Evolutionary conservation across 345 rosid species (phyloP).

Genomic region (Gossypium bickii): DNA sequence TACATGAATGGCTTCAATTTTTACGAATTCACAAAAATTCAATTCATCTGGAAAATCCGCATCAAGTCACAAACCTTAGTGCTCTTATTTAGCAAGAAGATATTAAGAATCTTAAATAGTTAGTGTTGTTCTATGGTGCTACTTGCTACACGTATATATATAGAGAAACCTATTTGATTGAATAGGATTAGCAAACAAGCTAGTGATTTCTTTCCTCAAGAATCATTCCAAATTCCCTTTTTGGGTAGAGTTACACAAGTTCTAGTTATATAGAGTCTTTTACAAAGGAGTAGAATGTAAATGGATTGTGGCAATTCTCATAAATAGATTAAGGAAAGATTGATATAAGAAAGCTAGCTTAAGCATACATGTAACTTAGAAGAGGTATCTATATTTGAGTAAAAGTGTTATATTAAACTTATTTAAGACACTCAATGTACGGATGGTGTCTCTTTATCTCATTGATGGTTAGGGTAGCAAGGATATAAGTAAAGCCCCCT

Average conservation of each 20-base stretch:
- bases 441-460: slow-evolving; percentile 11
- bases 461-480: neutral
- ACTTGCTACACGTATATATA: neutral
- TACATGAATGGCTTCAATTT: neutral
- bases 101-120: neutral
- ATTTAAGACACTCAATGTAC: neutral
- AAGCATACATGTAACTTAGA: neutral
- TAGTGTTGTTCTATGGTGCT: slow-evolving; percentile 8
- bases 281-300: slow-evolving; percentile 1
- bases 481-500: neutral
- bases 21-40: neutral
- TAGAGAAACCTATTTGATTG: neutral
- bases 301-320: slow-evolving; percentile 5
- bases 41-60: neutral
- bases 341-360: slow-evolving; percentile 3
- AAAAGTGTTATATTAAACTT: neutral
- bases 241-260: slow-evolving; percentile 4
- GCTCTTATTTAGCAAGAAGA: neutral
- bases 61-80: neutral
- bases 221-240: neutral
- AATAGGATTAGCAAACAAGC: neutral
- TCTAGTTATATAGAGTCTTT: neutral
- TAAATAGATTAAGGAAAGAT: neutral
- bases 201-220: neutral
- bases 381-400: slow-evolving; percentile 4